Evolutionary conservation across 108 stramenopile genomes (phyloP), one percentile per base, ranked within the genome.

Genomic region (Discostella stelligeroides): DNA sequence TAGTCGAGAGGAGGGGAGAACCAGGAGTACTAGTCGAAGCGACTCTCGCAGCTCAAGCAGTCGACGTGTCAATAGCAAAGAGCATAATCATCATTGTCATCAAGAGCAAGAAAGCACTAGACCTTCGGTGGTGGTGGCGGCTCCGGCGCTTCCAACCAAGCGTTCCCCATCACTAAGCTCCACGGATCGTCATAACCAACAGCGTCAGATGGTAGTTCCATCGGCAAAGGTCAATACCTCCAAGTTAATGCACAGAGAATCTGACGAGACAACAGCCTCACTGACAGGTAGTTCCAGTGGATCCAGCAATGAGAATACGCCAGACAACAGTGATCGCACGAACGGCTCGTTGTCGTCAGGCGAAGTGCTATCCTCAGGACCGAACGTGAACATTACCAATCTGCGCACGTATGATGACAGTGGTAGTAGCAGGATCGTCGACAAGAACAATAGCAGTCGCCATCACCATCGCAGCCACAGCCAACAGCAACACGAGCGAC

Each of bases 191-290:
- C 4, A 5, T 6, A 28, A 54, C 18, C 53, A 54, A 23, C 6
- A 15, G 8, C 53, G 4, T 9, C 15, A 15, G n/a, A n/a, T n/a
- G n/a, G n/a, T n/a, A n/a, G n/a, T n/a, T n/a, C 53, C 28, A 54
- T 11, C 28, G 4, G 15, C 25, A 6, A 54, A 54, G 25, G 9
- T 4, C 53, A 29, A 14, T 15, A 34, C 34, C 34, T 5, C 3
- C 5, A 34, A 5, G 34, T 34, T 34, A 42, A 38, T 66, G 6
- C 48, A 66, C 7, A 66, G 50, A 40, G 58, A 63, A 51, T 50
- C 38, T 24, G 73, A 75, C 20, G 73, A 55, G 13, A 75, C 73
- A n/a, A 66, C 73, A 13, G 73, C 66, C 20, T 75, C 73, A 2
- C 60, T 62, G 27, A 62, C 64, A 12, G 28, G 15, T 18, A 62